phyloP scores from a whole-genome alignment of 2,329 filamentous ascomycete genomes.

The Ceratocystis destructans region DNA sequence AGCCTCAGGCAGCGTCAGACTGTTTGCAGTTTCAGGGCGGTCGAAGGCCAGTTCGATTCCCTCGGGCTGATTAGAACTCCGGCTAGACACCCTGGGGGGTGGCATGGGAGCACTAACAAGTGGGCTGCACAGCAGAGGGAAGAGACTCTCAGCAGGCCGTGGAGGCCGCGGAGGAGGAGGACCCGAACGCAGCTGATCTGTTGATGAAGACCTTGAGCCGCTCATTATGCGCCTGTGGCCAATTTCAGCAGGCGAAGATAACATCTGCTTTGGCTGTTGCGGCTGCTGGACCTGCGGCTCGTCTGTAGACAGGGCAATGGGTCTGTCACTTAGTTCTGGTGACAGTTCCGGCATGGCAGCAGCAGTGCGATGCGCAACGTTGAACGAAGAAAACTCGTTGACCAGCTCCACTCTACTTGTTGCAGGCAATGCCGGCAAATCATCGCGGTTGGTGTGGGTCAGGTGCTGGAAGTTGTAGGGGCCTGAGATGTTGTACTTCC shows the following conservation, averaged over 20 bases:
- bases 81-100: constrained; percentile 43
- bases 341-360: constrained; percentile 14
- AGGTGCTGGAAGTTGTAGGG: constrained; percentile 57
- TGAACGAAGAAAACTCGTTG: constrained; percentile 28
- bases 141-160: constrained; percentile 29
- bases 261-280: constrained; percentile 4
- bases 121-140: constrained; percentile 16
- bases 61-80: constrained; percentile 34
- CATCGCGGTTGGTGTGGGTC: constrained; percentile 41
- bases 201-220: constrained; percentile 27
- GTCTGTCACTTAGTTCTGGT: constrained; percentile 15
- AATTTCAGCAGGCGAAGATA: constrained; percentile 19
- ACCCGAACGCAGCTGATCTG: constrained; percentile 36
- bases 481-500: constrained; percentile 41
- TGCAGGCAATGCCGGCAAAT: constrained; percentile 30
- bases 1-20: constrained; percentile 34
- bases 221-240: constrained; percentile 30
- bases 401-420: constrained; percentile 31
- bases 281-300: background rate
- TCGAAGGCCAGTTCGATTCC: constrained; percentile 31
- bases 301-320: constrained; percentile 9
- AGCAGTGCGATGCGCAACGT: constrained; percentile 16
- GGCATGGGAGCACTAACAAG: constrained; percentile 30
- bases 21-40: constrained; percentile 33
- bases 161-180: constrained; percentile 34